phyloP scores from a whole-genome alignment of 805 yeast species.

The Starmerella ratchasimensis region DNA sequence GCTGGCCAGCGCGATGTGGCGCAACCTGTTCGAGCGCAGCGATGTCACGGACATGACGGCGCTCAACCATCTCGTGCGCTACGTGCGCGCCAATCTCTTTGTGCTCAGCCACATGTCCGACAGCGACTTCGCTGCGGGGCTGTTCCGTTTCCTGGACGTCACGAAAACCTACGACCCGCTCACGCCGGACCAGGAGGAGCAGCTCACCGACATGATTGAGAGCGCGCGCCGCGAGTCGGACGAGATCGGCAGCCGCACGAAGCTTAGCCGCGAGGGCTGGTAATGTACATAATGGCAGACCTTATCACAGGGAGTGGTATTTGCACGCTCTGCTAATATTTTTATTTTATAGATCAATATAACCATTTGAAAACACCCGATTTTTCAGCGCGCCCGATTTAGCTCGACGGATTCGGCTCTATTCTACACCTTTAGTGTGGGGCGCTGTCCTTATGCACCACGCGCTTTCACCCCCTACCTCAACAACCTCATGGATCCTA shows the following conservation, averaged over 20 bases:
- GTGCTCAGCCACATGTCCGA: conserved; percentile 77
- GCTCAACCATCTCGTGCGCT: conserved; percentile 78
- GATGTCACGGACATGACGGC: conserved; percentile 68
- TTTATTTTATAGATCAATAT: too few species aligned
- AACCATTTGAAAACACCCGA: too few species aligned
- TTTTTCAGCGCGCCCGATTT: too few species aligned
- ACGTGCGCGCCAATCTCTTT: conserved; percentile 78
- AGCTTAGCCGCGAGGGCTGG: conserved; percentile 21
- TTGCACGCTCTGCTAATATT: too few species aligned
- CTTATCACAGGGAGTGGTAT: too few species aligned
- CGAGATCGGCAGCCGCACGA: conserved; percentile 14
- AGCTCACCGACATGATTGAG: conserved; percentile 20
- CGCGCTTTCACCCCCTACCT: too few species aligned
- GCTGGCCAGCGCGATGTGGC: conserved; percentile 35
- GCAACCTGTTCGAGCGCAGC: conserved; percentile 82
- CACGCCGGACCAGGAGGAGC: conserved; percentile 42
- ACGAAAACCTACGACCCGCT: conserved; percentile 62
- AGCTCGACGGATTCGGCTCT: too few species aligned
- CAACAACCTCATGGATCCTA: conserved; percentile 30
- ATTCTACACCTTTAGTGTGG: too few species aligned
- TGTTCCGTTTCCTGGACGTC: conserved; percentile 73
- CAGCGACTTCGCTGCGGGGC: conserved; percentile 85
- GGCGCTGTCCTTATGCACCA: too few species aligned
- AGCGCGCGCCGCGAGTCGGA: conserved; percentile 20
- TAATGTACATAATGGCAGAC: conserved; percentile 9